A percentile compares a stretch with the other conserved stretches of the same genome.
These are phyloP conservation scores for Acorus calamus DNA, from an alignment of 106 monocot species.

Conservation along the genomic window DNA sequence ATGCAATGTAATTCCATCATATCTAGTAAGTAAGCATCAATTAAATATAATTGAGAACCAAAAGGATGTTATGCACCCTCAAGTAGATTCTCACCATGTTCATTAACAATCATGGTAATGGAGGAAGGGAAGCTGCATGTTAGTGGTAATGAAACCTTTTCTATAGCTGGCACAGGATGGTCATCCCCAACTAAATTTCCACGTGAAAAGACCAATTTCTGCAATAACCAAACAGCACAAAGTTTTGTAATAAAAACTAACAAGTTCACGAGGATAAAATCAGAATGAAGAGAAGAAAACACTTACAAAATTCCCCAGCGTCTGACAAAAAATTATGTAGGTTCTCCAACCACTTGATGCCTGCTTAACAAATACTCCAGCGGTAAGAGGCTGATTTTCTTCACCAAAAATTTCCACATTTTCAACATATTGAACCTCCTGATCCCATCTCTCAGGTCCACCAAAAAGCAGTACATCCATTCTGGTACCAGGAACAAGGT, in stretches of 20 bases:
- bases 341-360: conserved; percentile 21
- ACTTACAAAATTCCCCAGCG: conserved; percentile 69
- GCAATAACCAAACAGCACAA: conserved; percentile 1
- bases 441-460: conserved; percentile 74
- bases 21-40: no score
- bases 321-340: conserved; percentile 52
- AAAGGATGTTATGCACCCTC: no score
- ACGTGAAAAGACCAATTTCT: conserved; percentile 86
- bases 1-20: no score
- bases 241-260: neutral
- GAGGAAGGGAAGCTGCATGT: conserved; percentile 72
- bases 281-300: neutral
- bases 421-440: conserved; percentile 67
- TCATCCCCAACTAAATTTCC: conserved; percentile 72
- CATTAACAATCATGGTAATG: conserved; percentile 68
- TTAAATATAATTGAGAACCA: no score
- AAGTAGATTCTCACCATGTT: conserved; percentile 41
- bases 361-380: conserved; percentile 31
- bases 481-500: conserved; percentile 74
- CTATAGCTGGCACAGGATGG: conserved; percentile 57
- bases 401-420: conserved; percentile 29
- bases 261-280: neutral
- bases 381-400: conserved; percentile 8
- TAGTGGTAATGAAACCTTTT: conserved; percentile 40
- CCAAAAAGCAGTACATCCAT: conserved; percentile 71